Conservation (phyloP, 73 alveolate species). For the Paramecium octaurelia region DNA sequence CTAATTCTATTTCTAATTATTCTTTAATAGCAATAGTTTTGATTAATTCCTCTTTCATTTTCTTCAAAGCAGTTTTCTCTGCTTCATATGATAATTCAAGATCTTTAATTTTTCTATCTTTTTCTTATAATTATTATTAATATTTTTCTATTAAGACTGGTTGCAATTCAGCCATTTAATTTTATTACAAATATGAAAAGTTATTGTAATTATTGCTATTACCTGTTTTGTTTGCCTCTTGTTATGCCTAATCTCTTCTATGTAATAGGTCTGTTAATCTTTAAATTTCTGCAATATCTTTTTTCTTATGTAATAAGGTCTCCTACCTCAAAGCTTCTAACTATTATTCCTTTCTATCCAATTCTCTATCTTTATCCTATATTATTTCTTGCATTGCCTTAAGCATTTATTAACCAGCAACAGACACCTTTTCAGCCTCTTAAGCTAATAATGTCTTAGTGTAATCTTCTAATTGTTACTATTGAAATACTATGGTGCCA, state of each 20-base stretch:
- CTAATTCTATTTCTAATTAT: not conserved
- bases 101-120: slow-evolving; percentile 29
- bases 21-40: not conserved
- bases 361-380: not conserved
- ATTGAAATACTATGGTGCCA: not conserved
- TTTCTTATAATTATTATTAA: not conserved
- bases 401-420: slow-evolving; percentile 32
- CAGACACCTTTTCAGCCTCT: slow-evolving; percentile 36
- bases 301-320: not conserved
- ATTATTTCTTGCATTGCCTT: slow-evolving; percentile 32
- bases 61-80: not conserved
- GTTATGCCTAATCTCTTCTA: not conserved
- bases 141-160: slow-evolving; percentile 3
- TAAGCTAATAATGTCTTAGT: not conserved
- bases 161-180: not conserved
- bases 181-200: not conserved
- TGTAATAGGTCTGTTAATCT: slow-evolving; percentile 12
- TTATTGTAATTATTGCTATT: not conserved
- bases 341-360: slow-evolving; percentile 26
- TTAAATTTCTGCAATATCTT: slow-evolving; percentile 11
- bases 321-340: not conserved
- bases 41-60: slow-evolving; percentile 24
- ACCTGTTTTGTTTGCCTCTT: not conserved
- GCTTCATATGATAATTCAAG: slow-evolving; percentile 8
- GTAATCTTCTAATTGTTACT: not conserved